Evolutionary conservation across 805 yeast genomes (phyloP).

Genomic region (Ogataea saltuana): DNA sequence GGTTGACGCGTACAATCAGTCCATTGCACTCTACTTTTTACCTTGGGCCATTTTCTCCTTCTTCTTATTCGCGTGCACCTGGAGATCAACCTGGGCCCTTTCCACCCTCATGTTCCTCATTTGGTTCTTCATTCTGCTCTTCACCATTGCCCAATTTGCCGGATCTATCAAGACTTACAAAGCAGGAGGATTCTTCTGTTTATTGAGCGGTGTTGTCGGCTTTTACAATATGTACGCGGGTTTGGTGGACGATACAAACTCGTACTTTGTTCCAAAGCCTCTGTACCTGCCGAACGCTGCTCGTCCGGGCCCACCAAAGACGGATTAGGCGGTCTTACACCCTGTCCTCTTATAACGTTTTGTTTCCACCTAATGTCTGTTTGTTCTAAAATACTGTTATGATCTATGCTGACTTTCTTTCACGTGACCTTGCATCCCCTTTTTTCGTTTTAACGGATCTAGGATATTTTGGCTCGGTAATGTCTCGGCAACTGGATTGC

Average conservation of each 20-base stretch:
- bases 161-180: conserved; percentile 34
- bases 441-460: neutral
- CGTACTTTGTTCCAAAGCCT: conserved; percentile 55
- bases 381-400: too few species aligned
- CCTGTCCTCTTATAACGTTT: too few species aligned
- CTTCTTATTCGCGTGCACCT: conserved; percentile 45
- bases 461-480: conserved; percentile 1
- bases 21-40: conserved; percentile 48
- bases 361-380: too few species aligned
- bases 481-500: neutral
- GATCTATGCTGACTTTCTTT: too few species aligned
- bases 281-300: conserved; percentile 47
- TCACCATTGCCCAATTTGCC: conserved; percentile 46
- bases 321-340: conserved; percentile 4
- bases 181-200: conserved; percentile 52
- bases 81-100: conserved; percentile 49
- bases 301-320: conserved; percentile 17
- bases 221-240: conserved; percentile 52
- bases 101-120: conserved; percentile 42
- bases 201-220: conserved; percentile 44
- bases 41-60: conserved; percentile 57
- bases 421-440: too few species aligned
- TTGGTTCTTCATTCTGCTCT: conserved; percentile 46
- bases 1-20: conserved; percentile 40
- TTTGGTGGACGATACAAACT: conserved; percentile 51